Base-by-base conservation (phyloP, 352 stramenopile genomes). In the Elongisporangium prolatum region DNA sequence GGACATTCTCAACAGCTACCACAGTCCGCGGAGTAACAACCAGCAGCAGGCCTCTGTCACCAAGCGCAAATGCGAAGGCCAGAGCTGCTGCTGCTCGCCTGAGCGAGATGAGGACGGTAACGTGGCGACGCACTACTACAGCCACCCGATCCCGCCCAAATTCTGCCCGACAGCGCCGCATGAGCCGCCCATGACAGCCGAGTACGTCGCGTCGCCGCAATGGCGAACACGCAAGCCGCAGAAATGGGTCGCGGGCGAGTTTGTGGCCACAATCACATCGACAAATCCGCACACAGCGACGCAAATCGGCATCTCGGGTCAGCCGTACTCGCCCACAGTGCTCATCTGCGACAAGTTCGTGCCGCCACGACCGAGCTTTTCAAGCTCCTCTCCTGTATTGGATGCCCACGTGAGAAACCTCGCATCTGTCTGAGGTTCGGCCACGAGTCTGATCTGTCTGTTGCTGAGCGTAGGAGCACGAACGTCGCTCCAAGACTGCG, bases 121-220 rank as follows among this genome's bases (percentile, higher is more conserved):
- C 24, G 37, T 54, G 14, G 54, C 58, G 9, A 72, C 62, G 13
- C 58, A 67, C 17, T 44, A 67, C 0, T 60, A 59, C 22, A 56
- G 54, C 2, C 28, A 37, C 24, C 40, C 58, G 11, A 52, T 57
- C 13, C 69, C 62, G 13, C 58, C 67, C 17, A 40, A 67, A 0
- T 60, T 60, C 22, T 51, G 62, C 2, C 67, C 59, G 55, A 62
- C 64, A 18, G 68, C 56, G 5, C 61, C 38, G 48, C 28, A 65
- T 9, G 62, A 75, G 13, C 63, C 69, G 2, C 71, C 64, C 21
- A 77, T 63, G 20, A 88, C 75, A 1, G 75, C 69, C 28, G 77
- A 87, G 64, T 82, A 84, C 60, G 73, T 86, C 17, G 71, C 75
- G 50, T 70, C 71, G 48, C 77, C 77, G 2, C 69, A 77, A 57